Evolutionary conservation across 768 basidiomycete genomes (phyloP), one percentile per base, ranked within the genome.

Genomic region (Boletus tylopilopsis): DNA sequence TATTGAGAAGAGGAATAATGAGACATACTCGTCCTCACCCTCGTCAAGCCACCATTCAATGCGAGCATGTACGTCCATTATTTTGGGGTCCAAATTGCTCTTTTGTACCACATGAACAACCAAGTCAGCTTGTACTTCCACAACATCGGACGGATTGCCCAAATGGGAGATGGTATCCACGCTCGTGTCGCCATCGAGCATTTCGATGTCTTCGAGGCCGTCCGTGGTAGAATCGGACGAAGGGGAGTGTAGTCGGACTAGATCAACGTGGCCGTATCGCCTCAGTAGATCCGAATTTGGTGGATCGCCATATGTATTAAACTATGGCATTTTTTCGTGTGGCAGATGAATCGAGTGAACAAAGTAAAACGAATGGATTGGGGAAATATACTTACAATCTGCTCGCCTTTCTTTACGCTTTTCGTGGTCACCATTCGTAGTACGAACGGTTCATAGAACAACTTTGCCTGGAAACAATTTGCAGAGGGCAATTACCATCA

Each of bases 41-140:
- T 85, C 79, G 54, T 96, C 92, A 12, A 98, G 71, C 90, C 94
- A 94, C 84, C 90, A 96, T 52, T 97, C 90, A 9, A 96, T 85
- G 33, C 91, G 78, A 5, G 57, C 46, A 15, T 7, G 41, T 13
- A 47, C 19, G 35, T 59, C 48, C 6, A 43, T 37, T 34, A 16
- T 32, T 30, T 69, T 60, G 13, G 34, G 53, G 27, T 46, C 55
- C 5, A 25, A 33, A 7, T 22, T 25, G 30, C 24, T 53, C 45
- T 24, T 53, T 50, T 27, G 53, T 35, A 78, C 62, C 22, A 68
- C 68, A 9, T 72, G 62, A 21, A 90, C 76, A 11, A 84, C 71
- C 38, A 88, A 61, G 69, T 90, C 87, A 18, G 87, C 90, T 35
- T 76, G 78, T 36, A 93, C 68, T 58, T 93, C 90, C 13, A 81